These are phyloP conservation scores for Galerina sulciceps DNA, from an alignment of 768 basidiomycete genomes.

Conservation along the genomic window DNA sequence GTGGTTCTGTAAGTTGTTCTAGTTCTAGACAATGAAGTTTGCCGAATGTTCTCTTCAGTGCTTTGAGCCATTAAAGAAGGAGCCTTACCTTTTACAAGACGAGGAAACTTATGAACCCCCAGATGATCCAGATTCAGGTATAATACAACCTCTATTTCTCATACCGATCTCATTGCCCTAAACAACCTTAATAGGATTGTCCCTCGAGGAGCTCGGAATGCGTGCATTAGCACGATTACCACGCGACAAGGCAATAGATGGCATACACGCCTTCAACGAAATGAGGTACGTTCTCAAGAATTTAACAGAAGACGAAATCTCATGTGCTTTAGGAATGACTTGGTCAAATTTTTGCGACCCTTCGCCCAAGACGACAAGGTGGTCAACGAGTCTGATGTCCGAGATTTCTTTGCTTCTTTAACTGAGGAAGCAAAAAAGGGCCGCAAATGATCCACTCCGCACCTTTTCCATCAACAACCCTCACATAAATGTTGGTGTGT, in stretches of 20 bases:
- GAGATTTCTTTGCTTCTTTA: slow-evolving; percentile 64
- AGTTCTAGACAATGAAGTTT: neutral
- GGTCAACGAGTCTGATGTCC: slow-evolving; percentile 75
- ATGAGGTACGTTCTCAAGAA: slow-evolving; percentile 63
- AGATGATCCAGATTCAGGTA: slow-evolving; percentile 84
- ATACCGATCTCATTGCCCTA: neutral
- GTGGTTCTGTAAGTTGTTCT: slow-evolving; percentile 48
- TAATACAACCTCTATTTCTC: neutral
- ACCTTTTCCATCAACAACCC: neutral
- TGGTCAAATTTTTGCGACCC: slow-evolving; percentile 73
- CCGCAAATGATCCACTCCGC: slow-evolving; percentile 8
- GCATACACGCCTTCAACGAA: slow-evolving; percentile 81
- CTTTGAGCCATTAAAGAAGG: slow-evolving; percentile 51
- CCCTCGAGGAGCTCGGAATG: slow-evolving; percentile 83
- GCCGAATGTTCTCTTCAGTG: slow-evolving; percentile 48
- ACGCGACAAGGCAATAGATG: slow-evolving; percentile 81
- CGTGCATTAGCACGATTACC: slow-evolving; percentile 76
- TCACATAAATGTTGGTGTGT: neutral
- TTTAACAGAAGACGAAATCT: neutral
- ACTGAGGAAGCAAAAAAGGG: slow-evolving; percentile 39
- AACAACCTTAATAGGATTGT: slow-evolving; percentile 53
- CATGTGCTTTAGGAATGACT: slow-evolving; percentile 57
- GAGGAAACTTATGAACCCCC: slow-evolving; percentile 88
- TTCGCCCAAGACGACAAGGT: slow-evolving; percentile 80
- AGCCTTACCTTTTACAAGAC: slow-evolving; percentile 70